These are phyloP conservation scores for Alternaria alternata DNA, from an alignment of 2,329 filamentous ascomycete genomes.

Conservation along the genomic window DNA sequence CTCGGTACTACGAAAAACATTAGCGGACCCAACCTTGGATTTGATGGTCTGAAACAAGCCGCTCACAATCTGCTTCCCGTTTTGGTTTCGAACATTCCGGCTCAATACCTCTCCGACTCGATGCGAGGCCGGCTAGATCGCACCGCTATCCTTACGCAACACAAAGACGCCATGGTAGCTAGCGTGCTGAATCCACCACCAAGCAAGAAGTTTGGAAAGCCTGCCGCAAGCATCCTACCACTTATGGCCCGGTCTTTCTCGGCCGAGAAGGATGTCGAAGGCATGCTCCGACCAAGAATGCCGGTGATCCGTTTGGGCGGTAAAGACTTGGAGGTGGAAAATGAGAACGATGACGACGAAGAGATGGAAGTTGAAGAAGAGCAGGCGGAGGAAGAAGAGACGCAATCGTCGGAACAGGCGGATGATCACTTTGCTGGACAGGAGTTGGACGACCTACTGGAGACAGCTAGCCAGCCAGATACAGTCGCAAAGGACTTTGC, in stretches of 20 bases:
- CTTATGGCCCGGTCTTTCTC: conserved; percentile 75
- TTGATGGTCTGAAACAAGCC: conserved; percentile 61
- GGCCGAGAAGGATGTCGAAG: conserved; percentile 72
- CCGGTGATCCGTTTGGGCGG: conserved; percentile 49
- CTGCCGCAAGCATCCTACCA: conserved; percentile 78
- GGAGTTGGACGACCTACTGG: conserved; percentile 36
- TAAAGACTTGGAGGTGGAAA: conserved; percentile 31
- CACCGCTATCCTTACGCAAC: conserved; percentile 75
- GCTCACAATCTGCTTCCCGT: conserved; percentile 69
- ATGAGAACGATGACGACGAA: conserved; percentile 34
- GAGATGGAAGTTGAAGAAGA: conserved; percentile 27
- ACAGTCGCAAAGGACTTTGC: conserved; percentile 22
- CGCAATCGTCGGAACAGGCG: conserved; percentile 2
- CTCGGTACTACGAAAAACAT: conserved; percentile 56
- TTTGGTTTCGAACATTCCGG: conserved; percentile 70
- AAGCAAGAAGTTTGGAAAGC: conserved; percentile 66
- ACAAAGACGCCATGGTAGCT: conserved; percentile 77
- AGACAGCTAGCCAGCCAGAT: conserved; percentile 25
- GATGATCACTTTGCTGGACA: conserved; percentile 58
- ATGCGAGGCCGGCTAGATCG: conserved; percentile 80
- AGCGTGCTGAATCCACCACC: conserved; percentile 80
- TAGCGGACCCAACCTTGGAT: conserved; percentile 44
- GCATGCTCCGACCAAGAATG: conserved; percentile 66
- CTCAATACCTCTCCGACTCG: conserved; percentile 72
- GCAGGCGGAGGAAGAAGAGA: conserved; percentile 58